Base-by-base conservation (phyloP, 257 asterid species). In the Solanum bukasovii region DNA sequence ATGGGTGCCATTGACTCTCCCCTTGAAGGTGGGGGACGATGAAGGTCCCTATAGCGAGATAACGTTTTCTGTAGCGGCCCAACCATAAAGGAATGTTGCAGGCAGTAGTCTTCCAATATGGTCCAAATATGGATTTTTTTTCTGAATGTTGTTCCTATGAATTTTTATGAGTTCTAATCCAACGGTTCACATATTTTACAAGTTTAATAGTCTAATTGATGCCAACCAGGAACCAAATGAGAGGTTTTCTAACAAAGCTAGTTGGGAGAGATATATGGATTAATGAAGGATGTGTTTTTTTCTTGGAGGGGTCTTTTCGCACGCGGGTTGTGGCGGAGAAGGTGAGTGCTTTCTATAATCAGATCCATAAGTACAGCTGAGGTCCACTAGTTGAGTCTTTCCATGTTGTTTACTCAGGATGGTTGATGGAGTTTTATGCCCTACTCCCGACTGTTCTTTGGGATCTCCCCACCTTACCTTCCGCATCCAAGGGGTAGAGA, bases 51-150 rank as follows among this genome's bases (percentile, higher is more conserved):
- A 18, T 52, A 52, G 63, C 4, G 8, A 49, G 21, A 49, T 14
- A 49, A 5, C 1, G 3, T 49, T 49, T 49, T 3, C 65, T 18
- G 18, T 2, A 56, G n/a, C 1, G 4, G 20, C 63, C 23, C n/a
- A 2, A 0, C 59, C 63, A 16, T 52, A 52, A 3, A 52, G 0
- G 9, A 52, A 16, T 52, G 23, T 0, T 52, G 23, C 1, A 1
- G 21, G 63, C 1, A 46, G 9, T 52, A 52, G 63, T 2, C 2
- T 3, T 11, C n/a, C 9, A 56, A 56, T 56, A 1, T 7, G 25
- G 11, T 59, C 12, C 5, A 7, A 59, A 59, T 11, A 20, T 59
- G 25, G 11, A 56, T 56, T 20, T 56, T 56, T 56, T 20, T 4
- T 20, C 25, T 56, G 2, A 56, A 56, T 56, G 2, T 20, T 3